Evolutionary conservation across 148 eudicot species (phyloP).

Genomic region (Rhododendron mucronatum): DNA sequence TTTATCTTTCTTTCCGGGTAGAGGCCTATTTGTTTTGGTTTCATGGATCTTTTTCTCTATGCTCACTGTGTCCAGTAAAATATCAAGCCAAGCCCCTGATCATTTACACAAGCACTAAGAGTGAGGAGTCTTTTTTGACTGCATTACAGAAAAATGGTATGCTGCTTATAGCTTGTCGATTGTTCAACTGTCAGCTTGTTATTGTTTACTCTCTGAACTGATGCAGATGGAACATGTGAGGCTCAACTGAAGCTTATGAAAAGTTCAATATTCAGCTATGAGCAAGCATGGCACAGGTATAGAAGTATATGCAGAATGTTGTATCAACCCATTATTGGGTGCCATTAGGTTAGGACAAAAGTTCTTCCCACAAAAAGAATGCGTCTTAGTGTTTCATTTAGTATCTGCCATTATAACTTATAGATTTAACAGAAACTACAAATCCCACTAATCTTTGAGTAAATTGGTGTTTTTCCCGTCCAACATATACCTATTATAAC

Average conservation of each 20-base stretch:
- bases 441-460: neutral
- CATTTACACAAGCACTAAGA: constrained; percentile 90
- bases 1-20: neutral
- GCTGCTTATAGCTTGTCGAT: constrained; percentile 5
- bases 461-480: neutral
- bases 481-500: neutral
- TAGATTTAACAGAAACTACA: neutral
- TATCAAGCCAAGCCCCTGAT: constrained; percentile 81
- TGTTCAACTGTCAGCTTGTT: constrained; percentile 11
- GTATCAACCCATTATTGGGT: neutral
- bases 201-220: constrained; percentile 15
- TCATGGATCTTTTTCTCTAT: neutral
- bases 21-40: neutral
- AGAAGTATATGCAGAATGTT: neutral
- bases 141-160: constrained; percentile 85
- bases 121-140: constrained; percentile 66
- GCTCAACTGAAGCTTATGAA: constrained; percentile 81
- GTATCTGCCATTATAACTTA: neutral
- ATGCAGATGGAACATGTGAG: constrained; percentile 61
- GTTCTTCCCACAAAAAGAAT: neutral
- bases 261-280: constrained; percentile 85
- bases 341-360: neutral
- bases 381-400: neutral
- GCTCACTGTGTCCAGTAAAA: constrained; percentile 51
- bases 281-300: constrained; percentile 99